phyloP scores from a whole-genome alignment of 139 green algal genomes.

The Chlorella sp. region DNA sequence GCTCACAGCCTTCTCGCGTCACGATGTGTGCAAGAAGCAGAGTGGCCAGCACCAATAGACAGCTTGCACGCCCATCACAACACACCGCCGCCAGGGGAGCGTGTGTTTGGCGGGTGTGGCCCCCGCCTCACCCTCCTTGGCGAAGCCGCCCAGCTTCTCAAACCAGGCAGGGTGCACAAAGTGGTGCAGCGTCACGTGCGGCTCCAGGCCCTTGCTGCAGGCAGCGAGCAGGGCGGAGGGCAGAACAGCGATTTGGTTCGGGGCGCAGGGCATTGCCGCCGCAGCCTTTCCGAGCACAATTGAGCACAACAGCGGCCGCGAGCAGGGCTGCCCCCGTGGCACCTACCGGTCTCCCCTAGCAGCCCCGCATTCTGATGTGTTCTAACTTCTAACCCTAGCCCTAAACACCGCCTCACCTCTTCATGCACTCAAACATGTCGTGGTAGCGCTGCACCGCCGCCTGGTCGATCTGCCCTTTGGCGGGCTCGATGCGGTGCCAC shows the following conservation, averaged over 20 bases:
- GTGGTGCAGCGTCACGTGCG: slow-evolving; percentile 86
- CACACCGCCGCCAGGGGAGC: background rate
- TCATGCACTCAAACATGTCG: slow-evolving; percentile 52
- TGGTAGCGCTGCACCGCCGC: slow-evolving; percentile 64
- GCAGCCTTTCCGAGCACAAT: too few relatives aligned
- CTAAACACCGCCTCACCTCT: background rate
- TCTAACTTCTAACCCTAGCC: too few relatives aligned
- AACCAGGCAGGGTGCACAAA: slow-evolving; percentile 89
- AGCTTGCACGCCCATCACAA: too few relatives aligned
- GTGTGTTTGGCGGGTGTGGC: background rate
- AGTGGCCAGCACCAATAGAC: background rate
- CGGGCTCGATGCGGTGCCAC: slow-evolving; percentile 80
- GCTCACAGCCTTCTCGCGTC: background rate
- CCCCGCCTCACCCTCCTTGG: slow-evolving; percentile 41
- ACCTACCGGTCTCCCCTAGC: too few relatives aligned
- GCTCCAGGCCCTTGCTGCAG: slow-evolving; percentile 60
- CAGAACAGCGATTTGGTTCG: too few relatives aligned
- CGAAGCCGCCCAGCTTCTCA: slow-evolving; percentile 79
- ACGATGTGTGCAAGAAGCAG: background rate
- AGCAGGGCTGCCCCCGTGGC: too few relatives aligned
- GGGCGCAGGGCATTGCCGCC: too few relatives aligned
- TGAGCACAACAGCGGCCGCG: too few relatives aligned
- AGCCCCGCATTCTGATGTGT: background rate
- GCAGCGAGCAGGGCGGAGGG: background rate
- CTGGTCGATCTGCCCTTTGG: slow-evolving; percentile 61